These are phyloP conservation scores for Acer saccharum DNA, from an alignment of 345 rosid genomes.

Conservation along the genomic window DNA sequence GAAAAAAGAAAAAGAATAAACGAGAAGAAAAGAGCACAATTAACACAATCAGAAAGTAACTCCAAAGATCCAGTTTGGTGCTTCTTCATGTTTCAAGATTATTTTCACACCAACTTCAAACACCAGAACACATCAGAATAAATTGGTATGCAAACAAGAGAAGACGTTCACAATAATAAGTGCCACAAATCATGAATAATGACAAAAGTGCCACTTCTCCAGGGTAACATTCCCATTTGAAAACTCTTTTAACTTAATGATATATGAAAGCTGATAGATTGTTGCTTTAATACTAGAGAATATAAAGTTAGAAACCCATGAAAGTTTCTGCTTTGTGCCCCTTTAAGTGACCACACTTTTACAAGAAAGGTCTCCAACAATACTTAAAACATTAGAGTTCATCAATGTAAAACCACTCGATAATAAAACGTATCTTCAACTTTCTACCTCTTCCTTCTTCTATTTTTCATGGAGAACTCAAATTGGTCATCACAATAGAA, in stretches of 20 bases:
- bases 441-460: background rate
- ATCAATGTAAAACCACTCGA: constrained; percentile 1
- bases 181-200: background rate
- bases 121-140: background rate
- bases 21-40: background rate
- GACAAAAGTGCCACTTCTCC: background rate
- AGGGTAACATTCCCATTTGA: background rate
- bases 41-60: background rate
- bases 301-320: background rate
- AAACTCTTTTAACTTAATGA: background rate
- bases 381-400: background rate
- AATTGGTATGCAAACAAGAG: background rate
- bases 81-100: background rate
- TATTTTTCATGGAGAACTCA: background rate
- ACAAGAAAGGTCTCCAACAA: background rate
- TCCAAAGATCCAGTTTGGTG: background rate
- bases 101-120: background rate
- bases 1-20: background rate
- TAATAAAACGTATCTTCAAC: background rate
- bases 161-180: background rate
- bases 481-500: background rate
- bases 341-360: background rate
- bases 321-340: background rate
- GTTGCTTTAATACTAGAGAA: background rate
- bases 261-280: background rate